A percentile compares a stretch with the other conserved stretches of the same genome.
Evolutionary conservation across 768 basidiomycete species (phyloP).

Genomic region (Stropharia rugosoannulata): DNA sequence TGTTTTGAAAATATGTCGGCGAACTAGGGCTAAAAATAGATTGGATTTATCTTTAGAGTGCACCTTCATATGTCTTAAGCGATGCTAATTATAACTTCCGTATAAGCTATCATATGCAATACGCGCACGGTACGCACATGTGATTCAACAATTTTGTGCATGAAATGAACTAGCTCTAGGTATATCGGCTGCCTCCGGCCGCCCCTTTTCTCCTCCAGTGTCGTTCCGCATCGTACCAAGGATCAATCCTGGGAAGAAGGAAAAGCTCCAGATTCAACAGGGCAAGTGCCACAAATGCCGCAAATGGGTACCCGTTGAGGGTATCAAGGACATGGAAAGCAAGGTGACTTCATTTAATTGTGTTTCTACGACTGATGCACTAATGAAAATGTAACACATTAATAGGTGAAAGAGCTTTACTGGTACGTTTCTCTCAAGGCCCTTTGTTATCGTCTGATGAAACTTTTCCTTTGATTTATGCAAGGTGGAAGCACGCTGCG

Average conservation of each 20-base stretch:
- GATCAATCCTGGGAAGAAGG: slow-evolving; percentile 51
- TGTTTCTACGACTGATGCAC: not conserved
- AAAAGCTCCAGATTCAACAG: slow-evolving; percentile 58
- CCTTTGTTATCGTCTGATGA: not conserved
- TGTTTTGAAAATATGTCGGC: slow-evolving; percentile 17
- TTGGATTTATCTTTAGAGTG: slow-evolving; percentile 14
- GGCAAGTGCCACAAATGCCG: slow-evolving; percentile 79
- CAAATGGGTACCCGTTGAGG: slow-evolving; percentile 72
- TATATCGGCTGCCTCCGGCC: slow-evolving; percentile 64
- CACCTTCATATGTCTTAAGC: slow-evolving; percentile 1
- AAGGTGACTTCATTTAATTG: slow-evolving; percentile 47
- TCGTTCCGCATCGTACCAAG: slow-evolving; percentile 53
- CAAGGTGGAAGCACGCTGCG: slow-evolving; percentile 84
- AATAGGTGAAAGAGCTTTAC: slow-evolving; percentile 69
- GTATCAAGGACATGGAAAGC: slow-evolving; percentile 69
- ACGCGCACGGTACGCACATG: slow-evolving; percentile 58
- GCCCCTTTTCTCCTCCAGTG: slow-evolving; percentile 77
- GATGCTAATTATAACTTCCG: not conserved
- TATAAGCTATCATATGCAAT: slow-evolving; percentile 79
- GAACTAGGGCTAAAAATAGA: not conserved
- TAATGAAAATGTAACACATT: not conserved
- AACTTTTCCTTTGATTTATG: not conserved
- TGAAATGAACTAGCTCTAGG: slow-evolving; percentile 37
- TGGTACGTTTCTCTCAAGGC: slow-evolving; percentile 46
- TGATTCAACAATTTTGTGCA: slow-evolving; percentile 2